phyloP scores from a whole-genome alignment of 257 asterid species.

The Ehretia macrophylla region DNA sequence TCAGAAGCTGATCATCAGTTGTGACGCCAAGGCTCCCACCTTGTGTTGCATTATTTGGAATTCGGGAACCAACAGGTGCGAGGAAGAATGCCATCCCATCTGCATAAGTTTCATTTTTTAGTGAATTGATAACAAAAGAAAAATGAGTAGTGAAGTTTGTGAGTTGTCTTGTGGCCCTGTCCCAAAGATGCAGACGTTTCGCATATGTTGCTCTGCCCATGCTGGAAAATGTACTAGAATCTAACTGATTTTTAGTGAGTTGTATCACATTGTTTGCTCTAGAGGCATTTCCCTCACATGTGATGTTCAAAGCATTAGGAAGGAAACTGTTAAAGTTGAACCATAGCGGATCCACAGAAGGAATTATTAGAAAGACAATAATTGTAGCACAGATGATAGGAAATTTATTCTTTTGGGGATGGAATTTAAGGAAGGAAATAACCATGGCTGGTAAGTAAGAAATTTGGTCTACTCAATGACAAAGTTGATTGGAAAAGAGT shows the following conservation, averaged over 20 bases:
- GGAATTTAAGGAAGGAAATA: no score
- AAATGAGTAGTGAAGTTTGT: constrained; percentile 18
- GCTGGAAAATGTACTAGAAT: background rate
- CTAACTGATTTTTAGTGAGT: background rate
- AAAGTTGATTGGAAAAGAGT: no score
- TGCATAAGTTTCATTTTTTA: background rate
- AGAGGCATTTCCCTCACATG: background rate
- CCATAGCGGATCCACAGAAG: no score
- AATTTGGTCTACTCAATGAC: no score
- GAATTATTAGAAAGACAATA: no score
- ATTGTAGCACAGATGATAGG: no score
- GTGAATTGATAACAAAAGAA: constrained; percentile 8
- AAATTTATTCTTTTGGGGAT: no score
- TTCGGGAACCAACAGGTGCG: constrained; percentile 1
- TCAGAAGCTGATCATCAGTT: background rate
- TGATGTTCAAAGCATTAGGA: background rate
- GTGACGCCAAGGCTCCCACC: constrained; percentile 1
- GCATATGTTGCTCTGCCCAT: constrained; percentile 12
- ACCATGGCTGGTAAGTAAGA: no score
- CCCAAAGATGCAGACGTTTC: constrained; percentile 16
- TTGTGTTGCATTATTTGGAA: background rate
- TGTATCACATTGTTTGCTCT: background rate
- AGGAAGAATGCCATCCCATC: constrained; percentile 13
- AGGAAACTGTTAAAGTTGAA: no score
- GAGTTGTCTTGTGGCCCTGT: constrained; percentile 11